These are phyloP conservation scores for Bryoerythrophyllum caledonicum DNA, from an alignment of 225 moss, liverwort and hornwort species.

Conservation along the genomic window DNA sequence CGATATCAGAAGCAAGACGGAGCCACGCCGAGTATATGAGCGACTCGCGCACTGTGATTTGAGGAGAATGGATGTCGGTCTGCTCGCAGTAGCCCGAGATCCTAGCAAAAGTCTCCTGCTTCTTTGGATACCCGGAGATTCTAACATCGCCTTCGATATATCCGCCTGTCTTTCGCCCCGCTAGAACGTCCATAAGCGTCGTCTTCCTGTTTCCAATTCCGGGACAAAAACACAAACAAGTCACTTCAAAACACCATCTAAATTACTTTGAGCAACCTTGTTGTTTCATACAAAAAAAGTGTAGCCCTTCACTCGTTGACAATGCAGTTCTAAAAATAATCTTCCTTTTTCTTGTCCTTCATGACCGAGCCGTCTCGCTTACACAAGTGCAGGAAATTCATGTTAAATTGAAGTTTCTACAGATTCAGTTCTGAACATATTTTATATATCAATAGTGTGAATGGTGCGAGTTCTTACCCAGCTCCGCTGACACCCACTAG, in stretches of 20 bases:
- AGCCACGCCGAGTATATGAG: constrained; percentile 84
- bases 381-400: no score
- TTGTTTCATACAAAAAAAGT: no score
- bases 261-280: no score
- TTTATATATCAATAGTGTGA: not conserved
- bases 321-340: no score
- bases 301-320: no score
- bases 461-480: constrained; percentile 34
- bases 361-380: not conserved
- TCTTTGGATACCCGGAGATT: constrained; percentile 73
- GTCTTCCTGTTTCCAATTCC: constrained; percentile 64
- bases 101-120: constrained; percentile 77
- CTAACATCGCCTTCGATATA: constrained; percentile 77
- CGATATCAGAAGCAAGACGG: constrained; percentile 60
- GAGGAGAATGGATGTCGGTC: constrained; percentile 88
- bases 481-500: constrained; percentile 72
- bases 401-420: no score
- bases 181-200: constrained; percentile 89
- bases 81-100: constrained; percentile 91
- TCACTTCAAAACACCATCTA: not conserved
- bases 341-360: no score
- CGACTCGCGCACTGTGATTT: constrained; percentile 78
- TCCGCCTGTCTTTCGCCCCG: constrained; percentile 90
- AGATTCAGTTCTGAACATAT: no score
- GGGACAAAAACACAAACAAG: constrained; percentile 2